Evolutionary conservation across 2,329 filamentous ascomycete species (phyloP).

Genomic region (Penicillium sp.): DNA sequence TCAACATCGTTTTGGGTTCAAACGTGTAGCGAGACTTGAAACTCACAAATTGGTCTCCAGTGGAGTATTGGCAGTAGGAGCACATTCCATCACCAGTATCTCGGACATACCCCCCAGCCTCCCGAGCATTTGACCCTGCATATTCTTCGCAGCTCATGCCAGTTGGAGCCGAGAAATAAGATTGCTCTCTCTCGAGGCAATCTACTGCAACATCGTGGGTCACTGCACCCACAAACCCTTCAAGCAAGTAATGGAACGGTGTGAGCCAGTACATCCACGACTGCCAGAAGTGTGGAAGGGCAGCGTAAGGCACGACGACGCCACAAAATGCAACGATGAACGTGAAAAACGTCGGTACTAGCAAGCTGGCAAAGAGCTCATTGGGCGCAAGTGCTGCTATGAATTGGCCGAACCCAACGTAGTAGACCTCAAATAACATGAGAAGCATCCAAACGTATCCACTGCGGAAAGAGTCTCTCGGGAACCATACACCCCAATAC

Average conservation of each 20-base stretch:
- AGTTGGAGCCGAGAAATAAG: constrained; percentile 61
- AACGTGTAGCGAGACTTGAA: neutral
- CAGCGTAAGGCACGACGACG: constrained; percentile 68
- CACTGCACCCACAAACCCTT: constrained; percentile 60
- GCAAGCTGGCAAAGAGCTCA: constrained; percentile 64
- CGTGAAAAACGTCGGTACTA: constrained; percentile 70
- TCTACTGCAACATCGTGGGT: constrained; percentile 57
- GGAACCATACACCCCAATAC: constrained; percentile 59
- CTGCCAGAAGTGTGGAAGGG: constrained; percentile 67
- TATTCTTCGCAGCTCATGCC: constrained; percentile 65
- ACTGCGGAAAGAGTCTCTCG: constrained; percentile 57
- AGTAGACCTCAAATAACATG: constrained; percentile 68
- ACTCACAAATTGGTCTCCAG: constrained; percentile 62
- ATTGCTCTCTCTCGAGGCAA: constrained; percentile 60
- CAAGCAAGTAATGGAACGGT: constrained; percentile 68
- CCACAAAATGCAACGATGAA: constrained; percentile 74
- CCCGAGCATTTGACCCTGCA: constrained; percentile 53
- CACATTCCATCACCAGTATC: constrained; percentile 60
- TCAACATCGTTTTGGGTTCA: neutral
- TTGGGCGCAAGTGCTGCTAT: constrained; percentile 69
- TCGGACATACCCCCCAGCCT: constrained; percentile 63
- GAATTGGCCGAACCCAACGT: constrained; percentile 66
- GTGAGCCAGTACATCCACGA: constrained; percentile 68
- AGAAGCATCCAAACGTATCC: constrained; percentile 66
- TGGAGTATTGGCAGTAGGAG: constrained; percentile 64